Conservation (phyloP, 2,329 filamentous ascomycete genomes). For the Pyrenochaeta sp. region DNA sequence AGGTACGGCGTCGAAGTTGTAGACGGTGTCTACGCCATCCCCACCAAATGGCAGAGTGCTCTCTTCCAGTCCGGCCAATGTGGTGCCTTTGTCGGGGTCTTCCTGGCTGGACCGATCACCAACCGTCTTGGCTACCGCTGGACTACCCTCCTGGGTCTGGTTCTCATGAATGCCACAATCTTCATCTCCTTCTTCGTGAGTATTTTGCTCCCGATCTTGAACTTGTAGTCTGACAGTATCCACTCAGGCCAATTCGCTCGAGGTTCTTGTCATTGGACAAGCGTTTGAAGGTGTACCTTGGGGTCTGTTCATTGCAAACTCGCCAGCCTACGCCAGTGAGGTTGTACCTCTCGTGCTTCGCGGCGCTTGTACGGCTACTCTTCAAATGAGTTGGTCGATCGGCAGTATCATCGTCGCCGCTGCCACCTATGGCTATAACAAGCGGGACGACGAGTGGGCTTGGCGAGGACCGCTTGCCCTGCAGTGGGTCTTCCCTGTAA, state of each 20-base stretch:
- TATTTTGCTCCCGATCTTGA: not conserved
- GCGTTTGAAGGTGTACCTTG: constrained; percentile 68
- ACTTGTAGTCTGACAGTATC: not conserved
- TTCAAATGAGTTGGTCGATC: constrained; percentile 72
- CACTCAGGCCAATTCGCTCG: constrained; percentile 51
- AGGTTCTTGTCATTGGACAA: constrained; percentile 61
- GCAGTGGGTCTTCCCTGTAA: constrained; percentile 55
- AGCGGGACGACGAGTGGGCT: constrained; percentile 31
- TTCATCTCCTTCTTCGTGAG: constrained; percentile 65
- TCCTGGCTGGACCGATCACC: constrained; percentile 66
- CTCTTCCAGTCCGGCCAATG: constrained; percentile 64
- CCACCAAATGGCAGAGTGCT: constrained; percentile 65
- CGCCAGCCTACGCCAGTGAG: constrained; percentile 68
- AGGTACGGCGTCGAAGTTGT: constrained; percentile 57
- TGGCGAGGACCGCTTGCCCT: constrained; percentile 36
- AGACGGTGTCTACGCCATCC: constrained; percentile 51
- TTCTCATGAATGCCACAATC: constrained; percentile 66
- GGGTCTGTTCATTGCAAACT: constrained; percentile 71
- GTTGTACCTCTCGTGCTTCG: constrained; percentile 67
- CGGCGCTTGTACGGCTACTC: constrained; percentile 66
- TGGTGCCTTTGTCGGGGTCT: constrained; percentile 68
- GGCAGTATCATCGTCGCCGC: constrained; percentile 67
- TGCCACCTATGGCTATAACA: constrained; percentile 63
- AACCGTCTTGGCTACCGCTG: constrained; percentile 66
- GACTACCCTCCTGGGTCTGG: constrained; percentile 62